phyloP scores from a whole-genome alignment of 805 yeast genomes.

The Sugiyamaella floridensis region DNA sequence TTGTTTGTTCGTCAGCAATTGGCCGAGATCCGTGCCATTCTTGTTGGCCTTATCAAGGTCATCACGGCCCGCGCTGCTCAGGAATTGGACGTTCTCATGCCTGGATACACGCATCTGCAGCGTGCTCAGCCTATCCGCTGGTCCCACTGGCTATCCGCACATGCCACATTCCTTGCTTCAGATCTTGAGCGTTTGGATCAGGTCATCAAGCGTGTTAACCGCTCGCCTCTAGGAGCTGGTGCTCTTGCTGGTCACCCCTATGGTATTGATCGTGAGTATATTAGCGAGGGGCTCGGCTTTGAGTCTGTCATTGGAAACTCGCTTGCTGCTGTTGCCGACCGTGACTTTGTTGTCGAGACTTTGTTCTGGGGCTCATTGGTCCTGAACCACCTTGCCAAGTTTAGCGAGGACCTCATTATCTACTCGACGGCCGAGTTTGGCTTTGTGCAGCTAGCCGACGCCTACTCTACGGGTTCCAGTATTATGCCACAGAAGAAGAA shows the following conservation, averaged over 20 bases:
- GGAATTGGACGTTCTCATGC: constrained; percentile 92
- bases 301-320: constrained; percentile 89
- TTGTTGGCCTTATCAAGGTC: constrained; percentile 57
- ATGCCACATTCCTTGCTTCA: constrained; percentile 89
- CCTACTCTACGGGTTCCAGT: constrained; percentile 97
- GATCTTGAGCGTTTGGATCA: constrained; percentile 82
- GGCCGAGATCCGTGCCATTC: constrained; percentile 45
- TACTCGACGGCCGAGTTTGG: constrained; percentile 98
- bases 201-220: constrained; percentile 73
- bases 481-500: constrained; percentile 99
- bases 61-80: constrained; percentile 68
- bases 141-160: constrained; percentile 94
- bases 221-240: constrained; percentile 91
- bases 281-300: constrained; percentile 77
- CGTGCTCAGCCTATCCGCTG: constrained; percentile 99
- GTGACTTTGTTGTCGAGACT: constrained; percentile 94
- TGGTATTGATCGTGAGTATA: constrained; percentile 91
- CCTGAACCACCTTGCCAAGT: constrained; percentile 92
- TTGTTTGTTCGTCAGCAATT: constrained; percentile 80
- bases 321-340: constrained; percentile 91
- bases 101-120: constrained; percentile 97
- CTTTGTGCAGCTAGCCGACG: constrained; percentile 87
- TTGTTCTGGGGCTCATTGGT: constrained; percentile 93
- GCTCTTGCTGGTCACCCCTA: constrained; percentile 99
- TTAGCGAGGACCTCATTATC: constrained; percentile 89